These are phyloP conservation scores for Jamesozyma spencerorum DNA, from an alignment of 805 yeast genomes.

Conservation along the genomic window DNA sequence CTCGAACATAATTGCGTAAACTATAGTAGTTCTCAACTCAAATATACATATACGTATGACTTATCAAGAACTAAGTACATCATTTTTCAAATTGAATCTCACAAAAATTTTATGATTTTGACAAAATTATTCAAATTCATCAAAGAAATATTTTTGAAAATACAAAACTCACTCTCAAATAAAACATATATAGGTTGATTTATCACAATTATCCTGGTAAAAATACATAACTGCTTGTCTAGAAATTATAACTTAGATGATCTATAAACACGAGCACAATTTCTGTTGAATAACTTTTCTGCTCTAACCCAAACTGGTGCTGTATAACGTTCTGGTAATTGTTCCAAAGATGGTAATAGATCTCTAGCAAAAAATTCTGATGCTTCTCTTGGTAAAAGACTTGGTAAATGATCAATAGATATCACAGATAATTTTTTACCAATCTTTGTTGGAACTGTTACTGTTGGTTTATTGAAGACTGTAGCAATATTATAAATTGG, in stretches of 20 bases:
- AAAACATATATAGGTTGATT: not conserved
- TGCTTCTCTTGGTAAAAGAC: conserved; percentile 92
- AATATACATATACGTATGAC: too few relatives aligned
- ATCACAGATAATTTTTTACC: conserved; percentile 88
- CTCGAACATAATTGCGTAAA: too few relatives aligned
- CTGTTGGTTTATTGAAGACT: conserved; percentile 85
- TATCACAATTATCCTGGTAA: not conserved
- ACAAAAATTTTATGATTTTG: not conserved
- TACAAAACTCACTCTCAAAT: too few relatives aligned
- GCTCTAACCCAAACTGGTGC: conserved; percentile 93
- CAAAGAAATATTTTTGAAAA: not conserved
- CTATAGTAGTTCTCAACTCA: too few relatives aligned
- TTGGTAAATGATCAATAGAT: conserved; percentile 93
- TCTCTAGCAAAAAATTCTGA: conserved; percentile 85
- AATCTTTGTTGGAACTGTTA: conserved; percentile 59
- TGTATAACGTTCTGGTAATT: conserved; percentile 69
- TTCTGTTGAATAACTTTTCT: conserved; percentile 69
- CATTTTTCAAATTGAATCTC: too few relatives aligned
- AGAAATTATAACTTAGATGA: conserved; percentile 36
- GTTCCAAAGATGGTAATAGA: conserved; percentile 78
- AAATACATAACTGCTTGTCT: not conserved
- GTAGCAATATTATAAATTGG: conserved; percentile 91
- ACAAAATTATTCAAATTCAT: too few relatives aligned
- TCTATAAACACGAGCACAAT: conserved; percentile 62
- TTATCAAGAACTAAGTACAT: too few relatives aligned